Evolutionary conservation across 2,329 filamentous ascomycete species (phyloP).

Genomic region (Thelonectria discophora): DNA sequence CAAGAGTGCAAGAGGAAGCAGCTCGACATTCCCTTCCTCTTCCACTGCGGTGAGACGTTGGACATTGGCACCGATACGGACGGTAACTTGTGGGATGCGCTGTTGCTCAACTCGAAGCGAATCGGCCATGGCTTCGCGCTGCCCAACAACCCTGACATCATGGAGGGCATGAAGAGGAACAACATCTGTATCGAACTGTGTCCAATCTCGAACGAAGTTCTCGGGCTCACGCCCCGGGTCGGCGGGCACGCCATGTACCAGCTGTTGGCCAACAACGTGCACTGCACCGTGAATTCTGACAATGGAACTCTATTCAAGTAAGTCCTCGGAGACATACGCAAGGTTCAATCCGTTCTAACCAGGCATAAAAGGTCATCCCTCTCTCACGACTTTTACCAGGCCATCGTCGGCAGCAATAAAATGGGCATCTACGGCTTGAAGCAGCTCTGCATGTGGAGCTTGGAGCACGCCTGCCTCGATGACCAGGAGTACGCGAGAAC

Average conservation of each 20-base stretch:
- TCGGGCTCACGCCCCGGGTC: conserved; percentile 73
- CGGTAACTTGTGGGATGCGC: conserved; percentile 74
- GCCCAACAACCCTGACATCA: conserved; percentile 71
- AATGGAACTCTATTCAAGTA: conserved; percentile 78
- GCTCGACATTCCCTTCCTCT: conserved; percentile 74
- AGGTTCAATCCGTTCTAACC: conserved; percentile 5
- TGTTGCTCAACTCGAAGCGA: conserved; percentile 71
- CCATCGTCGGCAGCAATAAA: conserved; percentile 72
- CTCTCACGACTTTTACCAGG: conserved; percentile 81
- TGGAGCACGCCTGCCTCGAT: conserved; percentile 66
- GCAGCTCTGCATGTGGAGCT: conserved; percentile 71
- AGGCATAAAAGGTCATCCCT: conserved; percentile 66
- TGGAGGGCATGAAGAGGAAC: conserved; percentile 70
- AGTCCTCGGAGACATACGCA: conserved; percentile 29
- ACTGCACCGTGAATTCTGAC: conserved; percentile 78
- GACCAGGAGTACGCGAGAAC: conserved; percentile 51
- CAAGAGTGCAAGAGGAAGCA: conserved; percentile 56
- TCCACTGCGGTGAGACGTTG: conserved; percentile 80
- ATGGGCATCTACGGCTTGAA: conserved; percentile 78
- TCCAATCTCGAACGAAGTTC: conserved; percentile 79
- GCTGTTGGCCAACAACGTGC: conserved; percentile 75
- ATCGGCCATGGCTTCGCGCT: conserved; percentile 80
- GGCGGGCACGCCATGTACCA: conserved; percentile 73
- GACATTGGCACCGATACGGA: conserved; percentile 71
- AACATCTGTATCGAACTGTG: conserved; percentile 78